These are phyloP conservation scores for Vaucheria bursata DNA, from an alignment of 352 stramenopile genomes.

Conservation along the genomic window DNA sequence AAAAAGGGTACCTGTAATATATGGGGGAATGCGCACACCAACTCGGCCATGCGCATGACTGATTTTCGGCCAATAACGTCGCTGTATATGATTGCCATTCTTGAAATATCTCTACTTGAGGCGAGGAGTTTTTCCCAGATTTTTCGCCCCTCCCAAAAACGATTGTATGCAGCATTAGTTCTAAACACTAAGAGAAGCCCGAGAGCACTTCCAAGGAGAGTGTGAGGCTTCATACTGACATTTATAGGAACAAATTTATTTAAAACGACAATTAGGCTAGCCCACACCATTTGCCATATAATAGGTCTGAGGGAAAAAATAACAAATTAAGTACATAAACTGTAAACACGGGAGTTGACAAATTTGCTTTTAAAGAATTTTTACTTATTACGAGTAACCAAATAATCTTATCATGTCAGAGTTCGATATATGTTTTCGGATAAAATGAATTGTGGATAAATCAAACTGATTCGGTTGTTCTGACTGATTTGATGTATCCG, in stretches of 20 bases:
- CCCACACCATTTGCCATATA: neutral
- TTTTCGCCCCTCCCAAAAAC: constrained; percentile 64
- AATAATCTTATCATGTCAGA: no score
- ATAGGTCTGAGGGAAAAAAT: neutral
- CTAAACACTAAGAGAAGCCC: constrained; percentile 47
- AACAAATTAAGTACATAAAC: no score
- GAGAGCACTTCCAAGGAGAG: constrained; percentile 40
- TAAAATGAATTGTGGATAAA: no score
- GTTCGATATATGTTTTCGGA: no score
- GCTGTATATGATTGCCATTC: constrained; percentile 37
- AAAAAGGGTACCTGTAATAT: constrained; percentile 24
- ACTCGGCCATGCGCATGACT: constrained; percentile 19
- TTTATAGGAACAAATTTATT: neutral
- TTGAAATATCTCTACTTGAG: constrained; percentile 38
- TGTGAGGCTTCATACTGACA: constrained; percentile 32
- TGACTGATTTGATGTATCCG: no score
- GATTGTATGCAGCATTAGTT: constrained; percentile 46
- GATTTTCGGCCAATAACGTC: constrained; percentile 18
- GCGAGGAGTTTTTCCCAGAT: constrained; percentile 60
- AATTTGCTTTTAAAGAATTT: no score
- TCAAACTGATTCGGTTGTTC: no score
- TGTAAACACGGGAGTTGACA: no score
- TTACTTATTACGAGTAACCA: no score
- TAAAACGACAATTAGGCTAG: neutral
- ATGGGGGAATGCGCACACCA: constrained; percentile 14